These are phyloP conservation scores for Elongisporangium senticosum DNA, from an alignment of 352 stramenopile species.

Conservation along the genomic window DNA sequence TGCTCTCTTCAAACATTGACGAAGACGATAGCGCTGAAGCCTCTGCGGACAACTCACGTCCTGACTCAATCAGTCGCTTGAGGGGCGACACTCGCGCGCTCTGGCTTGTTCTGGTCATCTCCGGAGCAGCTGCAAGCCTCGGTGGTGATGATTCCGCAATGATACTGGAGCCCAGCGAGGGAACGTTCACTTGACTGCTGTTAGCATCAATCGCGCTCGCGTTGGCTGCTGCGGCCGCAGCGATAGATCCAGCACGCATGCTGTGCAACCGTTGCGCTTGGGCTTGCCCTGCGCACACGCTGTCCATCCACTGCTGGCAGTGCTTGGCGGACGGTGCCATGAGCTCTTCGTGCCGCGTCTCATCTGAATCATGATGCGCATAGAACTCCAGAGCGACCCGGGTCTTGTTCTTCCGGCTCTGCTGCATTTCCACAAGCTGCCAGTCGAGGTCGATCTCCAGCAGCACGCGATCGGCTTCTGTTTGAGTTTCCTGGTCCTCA, in stretches of 20 bases:
- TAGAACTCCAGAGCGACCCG: slow-evolving; percentile 50
- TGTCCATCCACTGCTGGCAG: slow-evolving; percentile 55
- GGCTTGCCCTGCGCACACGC: slow-evolving; percentile 33
- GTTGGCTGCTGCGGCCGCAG: slow-evolving; percentile 4
- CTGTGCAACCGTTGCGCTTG: slow-evolving; percentile 28
- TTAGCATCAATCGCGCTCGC: neutral
- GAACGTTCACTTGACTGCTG: neutral
- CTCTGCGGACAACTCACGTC: neutral
- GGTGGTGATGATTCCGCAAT: neutral
- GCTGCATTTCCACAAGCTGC: slow-evolving; percentile 36
- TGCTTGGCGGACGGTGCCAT: slow-evolving; percentile 66
- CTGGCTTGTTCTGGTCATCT: neutral
- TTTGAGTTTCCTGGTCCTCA: slow-evolving; percentile 6
- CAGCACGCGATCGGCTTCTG: slow-evolving; percentile 3
- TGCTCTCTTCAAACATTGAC: neutral
- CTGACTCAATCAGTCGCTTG: neutral
- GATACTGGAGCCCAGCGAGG: neutral
- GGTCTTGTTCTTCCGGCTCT: slow-evolving; percentile 55
- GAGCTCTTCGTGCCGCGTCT: slow-evolving; percentile 39
- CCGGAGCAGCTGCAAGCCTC: neutral
- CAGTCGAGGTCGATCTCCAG: slow-evolving; percentile 37
- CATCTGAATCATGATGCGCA: slow-evolving; percentile 6
- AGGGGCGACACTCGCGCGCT: neutral
- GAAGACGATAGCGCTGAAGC: neutral
- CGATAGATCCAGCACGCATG: slow-evolving; percentile 16